Evolutionary conservation across 306 rosid species (phyloP).

Genomic region (Medicago ruthenica): DNA sequence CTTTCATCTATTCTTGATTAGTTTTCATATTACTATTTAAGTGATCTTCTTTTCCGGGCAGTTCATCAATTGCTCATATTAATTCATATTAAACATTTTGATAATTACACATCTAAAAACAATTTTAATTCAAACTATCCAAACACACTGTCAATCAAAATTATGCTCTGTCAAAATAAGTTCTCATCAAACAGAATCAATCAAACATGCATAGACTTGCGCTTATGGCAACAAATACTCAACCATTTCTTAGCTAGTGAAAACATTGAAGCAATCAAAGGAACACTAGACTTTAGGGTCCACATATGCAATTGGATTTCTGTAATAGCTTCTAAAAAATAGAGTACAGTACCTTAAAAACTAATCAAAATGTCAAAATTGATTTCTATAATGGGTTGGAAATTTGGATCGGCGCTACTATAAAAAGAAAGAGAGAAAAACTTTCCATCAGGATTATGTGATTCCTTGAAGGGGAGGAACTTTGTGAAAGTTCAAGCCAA

Average conservation of each 20-base stretch:
- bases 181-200: no score
- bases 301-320: constrained; percentile 55
- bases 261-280: constrained; percentile 66
- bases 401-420: constrained; percentile 9
- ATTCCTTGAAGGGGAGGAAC: constrained; percentile 9
- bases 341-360: constrained; percentile 15
- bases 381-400: constrained; percentile 17
- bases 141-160: no score
- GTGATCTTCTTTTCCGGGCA: no score
- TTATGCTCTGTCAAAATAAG: no score
- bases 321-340: background rate
- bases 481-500: background rate
- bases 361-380: constrained; percentile 42
- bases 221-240: background rate
- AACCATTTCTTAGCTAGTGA: constrained; percentile 38
- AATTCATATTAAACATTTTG: no score
- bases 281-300: constrained; percentile 65
- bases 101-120: no score
- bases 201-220: background rate
- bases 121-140: no score
- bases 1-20: no score
- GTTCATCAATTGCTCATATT: no score
- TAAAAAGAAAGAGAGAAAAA: background rate
- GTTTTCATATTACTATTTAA: no score
- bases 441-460: constrained; percentile 14